phyloP scores from a whole-genome alignment of 23 red algal species.

The Rhodosorus marinus region DNA sequence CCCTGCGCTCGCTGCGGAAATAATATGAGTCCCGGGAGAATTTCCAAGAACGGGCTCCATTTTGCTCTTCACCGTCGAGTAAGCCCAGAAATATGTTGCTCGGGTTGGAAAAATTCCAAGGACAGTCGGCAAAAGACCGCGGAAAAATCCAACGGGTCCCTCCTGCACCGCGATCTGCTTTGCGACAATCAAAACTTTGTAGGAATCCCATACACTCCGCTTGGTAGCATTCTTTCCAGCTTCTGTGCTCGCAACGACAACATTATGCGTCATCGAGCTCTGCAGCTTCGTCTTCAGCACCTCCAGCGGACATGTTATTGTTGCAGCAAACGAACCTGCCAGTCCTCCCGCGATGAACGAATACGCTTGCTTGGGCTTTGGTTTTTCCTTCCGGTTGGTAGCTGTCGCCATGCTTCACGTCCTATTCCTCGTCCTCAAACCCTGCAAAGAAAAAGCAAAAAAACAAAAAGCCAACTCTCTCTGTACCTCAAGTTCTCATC shows the following conservation, averaged over 20 bases:
- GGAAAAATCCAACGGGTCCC: conserved; percentile 27
- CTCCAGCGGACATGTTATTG: conserved; percentile 20
- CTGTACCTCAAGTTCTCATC: no score
- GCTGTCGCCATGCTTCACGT: no score
- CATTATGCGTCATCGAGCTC: not conserved
- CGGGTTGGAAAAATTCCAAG: conserved; percentile 36
- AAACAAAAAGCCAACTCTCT: no score
- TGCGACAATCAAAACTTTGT: not conserved
- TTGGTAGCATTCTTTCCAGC: no score
- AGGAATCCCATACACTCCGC: no score
- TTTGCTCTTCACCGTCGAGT: conserved; percentile 18
- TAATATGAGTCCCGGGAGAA: conserved; percentile 12
- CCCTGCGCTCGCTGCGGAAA: conserved; percentile 27
- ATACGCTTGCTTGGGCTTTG: no score
- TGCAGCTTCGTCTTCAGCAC: conserved; percentile 27
- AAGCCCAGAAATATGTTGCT: conserved; percentile 47
- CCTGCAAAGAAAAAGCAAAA: no score
- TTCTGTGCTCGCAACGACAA: no score
- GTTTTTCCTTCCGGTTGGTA: no score
- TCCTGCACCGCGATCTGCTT: conserved; percentile 13
- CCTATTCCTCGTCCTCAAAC: no score
- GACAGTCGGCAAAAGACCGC: conserved; percentile 30
- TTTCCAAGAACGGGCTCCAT: conserved; percentile 15
- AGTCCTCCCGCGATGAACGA: conserved; percentile 22
- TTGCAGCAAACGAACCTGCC: conserved; percentile 15